These are phyloP conservation scores for Cercophora sp. DNA, from an alignment of 495 filamentous ascomycete genomes.

Conservation along the genomic window DNA sequence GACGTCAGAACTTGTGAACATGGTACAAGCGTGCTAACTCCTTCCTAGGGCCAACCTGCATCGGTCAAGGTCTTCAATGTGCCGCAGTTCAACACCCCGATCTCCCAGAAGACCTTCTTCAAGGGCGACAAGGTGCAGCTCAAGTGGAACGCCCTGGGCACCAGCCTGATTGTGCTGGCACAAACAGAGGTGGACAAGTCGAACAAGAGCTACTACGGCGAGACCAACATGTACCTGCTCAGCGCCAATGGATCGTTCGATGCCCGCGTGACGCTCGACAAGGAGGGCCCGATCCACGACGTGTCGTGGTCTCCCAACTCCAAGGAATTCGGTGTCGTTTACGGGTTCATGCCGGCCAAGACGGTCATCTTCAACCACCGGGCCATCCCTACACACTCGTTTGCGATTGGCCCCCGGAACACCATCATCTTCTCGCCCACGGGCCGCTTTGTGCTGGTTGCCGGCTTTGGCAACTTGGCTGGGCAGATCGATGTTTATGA, in stretches of 20 bases:
- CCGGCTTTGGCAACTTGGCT: constrained; percentile 94
- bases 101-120: constrained; percentile 98
- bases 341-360: constrained; percentile 97
- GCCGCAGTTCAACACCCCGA: constrained; percentile 70
- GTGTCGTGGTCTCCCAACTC: constrained; percentile 97
- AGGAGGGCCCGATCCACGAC: constrained; percentile 97
- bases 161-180: constrained; percentile 87
- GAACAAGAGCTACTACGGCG: constrained; percentile 97
- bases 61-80: constrained; percentile 92
- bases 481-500: constrained; percentile 98
- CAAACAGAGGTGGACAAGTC: constrained; percentile 98
- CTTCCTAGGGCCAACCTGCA: constrained; percentile 74
- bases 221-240: constrained; percentile 94
- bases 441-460: constrained; percentile 86
- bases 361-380: constrained; percentile 92
- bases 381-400: constrained; percentile 73
- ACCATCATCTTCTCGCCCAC: constrained; percentile 94
- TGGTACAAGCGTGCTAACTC: constrained; percentile 1
- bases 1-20: no score
- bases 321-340: constrained; percentile 93
- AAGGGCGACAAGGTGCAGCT: constrained; percentile 98
- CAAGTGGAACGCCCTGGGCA: constrained; percentile 93
- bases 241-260: constrained; percentile 90
- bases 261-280: constrained; percentile 87
- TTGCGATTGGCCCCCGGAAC: constrained; percentile 83